Percentiles rank a stretch among this genome's conserved stretches.
These are phyloP conservation scores for Croton laevigatus DNA, from an alignment of 441 rosid genomes.

Conservation along the genomic window DNA sequence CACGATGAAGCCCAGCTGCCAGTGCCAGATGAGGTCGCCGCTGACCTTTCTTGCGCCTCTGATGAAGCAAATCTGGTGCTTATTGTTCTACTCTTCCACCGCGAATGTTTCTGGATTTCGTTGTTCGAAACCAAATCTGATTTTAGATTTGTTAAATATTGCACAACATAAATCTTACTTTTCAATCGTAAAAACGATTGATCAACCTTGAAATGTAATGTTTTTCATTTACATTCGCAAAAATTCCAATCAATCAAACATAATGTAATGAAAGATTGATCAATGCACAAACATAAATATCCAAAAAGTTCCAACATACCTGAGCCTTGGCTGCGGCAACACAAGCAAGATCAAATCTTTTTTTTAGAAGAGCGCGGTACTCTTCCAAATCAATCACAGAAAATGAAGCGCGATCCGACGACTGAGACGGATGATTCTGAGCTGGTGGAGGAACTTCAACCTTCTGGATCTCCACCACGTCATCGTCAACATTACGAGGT, in stretches of 20 bases:
- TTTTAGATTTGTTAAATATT: too few relatives aligned
- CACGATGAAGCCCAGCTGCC: too few relatives aligned
- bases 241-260: background rate
- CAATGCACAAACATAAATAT: background rate
- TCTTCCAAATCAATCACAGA: constrained; percentile 40
- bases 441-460: constrained; percentile 19
- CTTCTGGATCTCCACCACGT: constrained; percentile 35
- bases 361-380: constrained; percentile 54
- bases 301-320: constrained; percentile 30
- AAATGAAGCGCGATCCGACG: constrained; percentile 28
- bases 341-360: constrained; percentile 63
- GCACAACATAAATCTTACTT: too few relatives aligned
- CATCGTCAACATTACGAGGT: constrained; percentile 31
- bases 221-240: constrained; percentile 26
- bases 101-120: too few relatives aligned
- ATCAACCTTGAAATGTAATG: too few relatives aligned
- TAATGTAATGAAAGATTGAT: background rate
- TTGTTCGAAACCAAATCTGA: too few relatives aligned
- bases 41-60: too few relatives aligned
- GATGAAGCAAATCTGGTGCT: too few relatives aligned
- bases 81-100: too few relatives aligned
- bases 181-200: too few relatives aligned
- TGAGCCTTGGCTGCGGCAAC: constrained; percentile 59
- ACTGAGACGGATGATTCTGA: constrained; percentile 27
- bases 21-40: too few relatives aligned